phyloP scores from a whole-genome alignment of 306 rosid species.

The Ammopiptanthus mongolicus region DNA sequence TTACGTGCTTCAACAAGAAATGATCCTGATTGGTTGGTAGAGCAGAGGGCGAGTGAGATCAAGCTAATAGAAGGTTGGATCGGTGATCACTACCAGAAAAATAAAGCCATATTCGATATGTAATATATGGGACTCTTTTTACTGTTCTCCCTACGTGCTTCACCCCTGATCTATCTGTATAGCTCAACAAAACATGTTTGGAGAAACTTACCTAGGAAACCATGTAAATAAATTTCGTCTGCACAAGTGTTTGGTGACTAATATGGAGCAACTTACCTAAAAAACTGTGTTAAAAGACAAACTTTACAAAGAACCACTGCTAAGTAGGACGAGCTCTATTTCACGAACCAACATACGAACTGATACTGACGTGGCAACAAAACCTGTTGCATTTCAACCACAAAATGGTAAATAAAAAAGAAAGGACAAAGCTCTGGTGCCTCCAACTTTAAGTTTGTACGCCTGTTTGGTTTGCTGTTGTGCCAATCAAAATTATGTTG shows the following conservation, averaged over 20 bases:
- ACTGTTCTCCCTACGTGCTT: background rate
- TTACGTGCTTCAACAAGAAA: constrained; percentile 59
- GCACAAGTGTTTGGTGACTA: background rate
- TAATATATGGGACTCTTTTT: background rate
- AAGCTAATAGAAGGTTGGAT: constrained; percentile 70
- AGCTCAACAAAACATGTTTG: background rate
- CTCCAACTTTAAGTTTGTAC: too few relatives aligned
- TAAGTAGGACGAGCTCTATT: too few relatives aligned
- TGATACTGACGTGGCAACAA: background rate
- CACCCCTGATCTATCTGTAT: background rate
- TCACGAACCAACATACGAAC: too few relatives aligned
- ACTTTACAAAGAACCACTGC: background rate
- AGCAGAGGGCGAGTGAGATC: constrained; percentile 64
- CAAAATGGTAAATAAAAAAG: background rate
- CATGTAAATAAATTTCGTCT: background rate
- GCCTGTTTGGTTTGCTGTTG: too few relatives aligned
- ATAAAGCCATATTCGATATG: constrained; percentile 25
- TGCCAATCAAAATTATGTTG: too few relatives aligned
- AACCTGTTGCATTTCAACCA: background rate
- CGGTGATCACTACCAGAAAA: constrained; percentile 34
- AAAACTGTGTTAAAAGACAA: background rate
- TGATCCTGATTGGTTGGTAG: constrained; percentile 76
- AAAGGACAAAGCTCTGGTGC: too few relatives aligned
- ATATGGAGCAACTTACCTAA: background rate
- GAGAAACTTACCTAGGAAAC: background rate